These are phyloP conservation scores for Phialophora tarda DNA, from an alignment of 2,329 filamentous ascomycete genomes.

Conservation along the genomic window DNA sequence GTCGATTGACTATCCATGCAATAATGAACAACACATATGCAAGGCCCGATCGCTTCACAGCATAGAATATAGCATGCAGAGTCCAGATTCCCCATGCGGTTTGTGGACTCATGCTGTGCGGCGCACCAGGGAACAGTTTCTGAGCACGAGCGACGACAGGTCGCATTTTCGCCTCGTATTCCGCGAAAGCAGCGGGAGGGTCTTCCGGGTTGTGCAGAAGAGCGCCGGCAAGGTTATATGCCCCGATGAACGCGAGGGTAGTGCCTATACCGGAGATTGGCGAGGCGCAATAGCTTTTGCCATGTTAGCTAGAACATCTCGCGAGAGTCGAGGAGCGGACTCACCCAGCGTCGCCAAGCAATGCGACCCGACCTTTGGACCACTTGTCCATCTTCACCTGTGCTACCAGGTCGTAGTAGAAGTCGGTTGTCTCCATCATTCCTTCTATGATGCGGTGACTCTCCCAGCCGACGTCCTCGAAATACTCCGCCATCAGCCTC, in stretches of 20 bases:
- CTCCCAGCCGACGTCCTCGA: conserved; percentile 49
- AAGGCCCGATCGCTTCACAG: conserved; percentile 20
- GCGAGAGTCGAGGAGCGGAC: background rate
- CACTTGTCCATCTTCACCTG: conserved; percentile 45
- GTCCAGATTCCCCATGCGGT: conserved; percentile 37
- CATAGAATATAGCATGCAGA: conserved; percentile 19
- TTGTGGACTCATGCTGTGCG: conserved; percentile 34
- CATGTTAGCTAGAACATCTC: conserved; percentile 6
- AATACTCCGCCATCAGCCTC: conserved; percentile 41
- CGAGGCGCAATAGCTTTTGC: conserved; percentile 26
- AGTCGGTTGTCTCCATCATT: conserved; percentile 51
- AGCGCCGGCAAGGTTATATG: conserved; percentile 33
- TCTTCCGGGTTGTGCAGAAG: conserved; percentile 14
- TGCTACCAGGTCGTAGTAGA: conserved; percentile 51
- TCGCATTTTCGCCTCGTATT: conserved; percentile 39
- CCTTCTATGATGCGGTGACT: conserved; percentile 46
- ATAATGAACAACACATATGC: conserved; percentile 31
- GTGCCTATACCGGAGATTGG: conserved; percentile 36
- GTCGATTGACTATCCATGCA: background rate
- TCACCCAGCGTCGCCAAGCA: conserved; percentile 51
- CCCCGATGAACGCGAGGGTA: conserved; percentile 28
- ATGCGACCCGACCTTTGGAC: conserved; percentile 48
- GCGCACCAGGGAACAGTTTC: conserved; percentile 38
- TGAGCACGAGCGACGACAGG: conserved; percentile 41
- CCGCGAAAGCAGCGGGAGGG: conserved; percentile 35